Base-by-base conservation (phyloP, 345 rosid genomes). In the Citrus trifoliata region DNA sequence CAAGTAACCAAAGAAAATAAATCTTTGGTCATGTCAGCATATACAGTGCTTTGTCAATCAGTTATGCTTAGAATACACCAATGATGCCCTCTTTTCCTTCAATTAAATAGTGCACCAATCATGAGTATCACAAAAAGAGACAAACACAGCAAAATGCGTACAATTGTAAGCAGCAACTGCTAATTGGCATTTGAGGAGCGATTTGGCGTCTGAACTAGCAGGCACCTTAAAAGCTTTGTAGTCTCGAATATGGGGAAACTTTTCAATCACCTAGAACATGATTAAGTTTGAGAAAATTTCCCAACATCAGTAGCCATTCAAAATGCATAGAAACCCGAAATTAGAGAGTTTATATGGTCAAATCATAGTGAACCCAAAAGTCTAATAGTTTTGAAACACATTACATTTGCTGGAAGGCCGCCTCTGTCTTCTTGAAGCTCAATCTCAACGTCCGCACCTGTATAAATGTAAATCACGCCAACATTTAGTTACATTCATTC, bases 221-320 rank as follows among this genome's bases (percentile, higher is more conserved):
- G 94, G 93, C 82, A 90, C 86, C 84, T 86, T 88, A 80, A 88
- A 92, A 78, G 92, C 83, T 80, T 68, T 86, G 80, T 88, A 95
- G 73, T 79, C 89, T 80, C 59, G 80, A 82, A 95, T 93, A 78
- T 92, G 95, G 71, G 98, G 98, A 86, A 95, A 93, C 82, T 92
- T 96, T 79, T 86, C 90, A 67, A 84, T 79, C 76, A 93, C 97
- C 97, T 96, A 82, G 70, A 86, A 77, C 33, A 10, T 51, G 27
- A 73, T 61, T 60, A 73, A 80, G 53, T 67, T 63, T 38, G 7
- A 66, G 53, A 68, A 68, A 46, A 64, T 35, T 51, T 48, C 9
- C 16, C 66, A 37, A 40, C 22, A 61, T 63, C 18, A 74, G 25
- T 40, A 79, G 4, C n/a, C 38, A 63, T 71, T 53, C 7, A 55